Base-by-base conservation (phyloP, 805 yeast genomes). In the Trichomonascus vanleenenianus region DNA sequence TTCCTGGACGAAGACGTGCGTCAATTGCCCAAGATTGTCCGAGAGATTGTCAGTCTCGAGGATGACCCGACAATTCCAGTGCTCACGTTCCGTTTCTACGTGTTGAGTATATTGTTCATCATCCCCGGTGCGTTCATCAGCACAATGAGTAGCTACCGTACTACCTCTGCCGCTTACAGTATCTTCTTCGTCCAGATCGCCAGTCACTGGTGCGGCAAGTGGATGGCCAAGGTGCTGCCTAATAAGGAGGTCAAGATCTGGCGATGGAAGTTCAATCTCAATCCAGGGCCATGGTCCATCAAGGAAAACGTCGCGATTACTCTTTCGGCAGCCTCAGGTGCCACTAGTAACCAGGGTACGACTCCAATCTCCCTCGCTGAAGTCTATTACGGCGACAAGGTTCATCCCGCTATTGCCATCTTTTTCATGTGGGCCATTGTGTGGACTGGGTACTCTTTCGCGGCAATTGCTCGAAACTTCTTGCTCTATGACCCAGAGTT, bases 241-340 rank as follows among this genome's bases (percentile, higher is more conserved):
- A 71, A 71, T 47, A 66, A 64, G 63, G 67, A 71, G 3, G 56
- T 74, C 54, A 65, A 58, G 4, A 30, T 67, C 34, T 50, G 57
- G 37, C 73, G 79, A 43, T 62, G 54, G 30, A 64, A 68, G 51
- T 55, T 61, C 48, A 65, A 68, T n/a, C 62, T 76, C 46, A 79
- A 78, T 55, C 82, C 83, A 5, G 81, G 83, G 7, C 81, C 81
- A 14, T 80, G 82, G 79, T 65, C 68, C 37, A 65, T 60, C 50
- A 80, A 80, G 56, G 85, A 80, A 55, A 84, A 79, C 58, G 78
- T 78, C 81, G 67, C 79, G 48, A 65, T 79, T 8, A 74, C 84
- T 3, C 40, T 51, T 31, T 42, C 46, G 3, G 49, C 49, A 3
- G 49, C 49, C 2, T 46, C 49, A 3, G 49, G 49, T 20, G 49